Percentiles rank a stretch among this genome's conserved stretches.
phyloP scores from a whole-genome alignment of 2,329 filamentous ascomycete species.

The Exophiala dermatitidis region DNA sequence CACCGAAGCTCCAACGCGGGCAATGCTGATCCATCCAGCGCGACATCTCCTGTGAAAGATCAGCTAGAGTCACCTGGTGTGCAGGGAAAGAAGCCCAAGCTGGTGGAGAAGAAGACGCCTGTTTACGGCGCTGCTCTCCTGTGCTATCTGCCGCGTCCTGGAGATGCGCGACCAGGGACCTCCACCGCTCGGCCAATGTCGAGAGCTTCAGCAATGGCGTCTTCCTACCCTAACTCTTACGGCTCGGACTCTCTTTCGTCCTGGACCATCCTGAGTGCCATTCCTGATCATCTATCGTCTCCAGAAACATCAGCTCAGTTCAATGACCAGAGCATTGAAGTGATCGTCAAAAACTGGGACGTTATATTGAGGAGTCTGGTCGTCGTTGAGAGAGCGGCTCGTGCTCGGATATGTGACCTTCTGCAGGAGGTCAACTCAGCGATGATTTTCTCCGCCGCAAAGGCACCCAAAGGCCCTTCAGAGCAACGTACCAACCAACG shows the following conservation, averaged over 20 bases:
- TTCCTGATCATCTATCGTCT: slow-evolving; percentile 24
- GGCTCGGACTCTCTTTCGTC: slow-evolving; percentile 26
- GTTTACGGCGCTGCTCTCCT: slow-evolving; percentile 55
- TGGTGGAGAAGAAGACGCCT: slow-evolving; percentile 48
- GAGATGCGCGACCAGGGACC: slow-evolving; percentile 25
- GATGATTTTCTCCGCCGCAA: slow-evolving; percentile 29
- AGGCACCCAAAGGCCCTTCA: slow-evolving; percentile 40
- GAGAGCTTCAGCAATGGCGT: slow-evolving; percentile 14
- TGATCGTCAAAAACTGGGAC: slow-evolving; percentile 53
- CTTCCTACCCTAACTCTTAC: slow-evolving; percentile 22
- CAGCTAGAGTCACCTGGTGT: slow-evolving; percentile 14
- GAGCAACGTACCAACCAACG: slow-evolving; percentile 45
- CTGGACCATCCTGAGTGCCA: slow-evolving; percentile 27
- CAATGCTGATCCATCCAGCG: slow-evolving; percentile 1
- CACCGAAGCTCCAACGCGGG: slow-evolving; percentile 16
- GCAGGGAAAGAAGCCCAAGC: slow-evolving; percentile 37
- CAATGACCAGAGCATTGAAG: slow-evolving; percentile 47
- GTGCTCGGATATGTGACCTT: slow-evolving; percentile 45
- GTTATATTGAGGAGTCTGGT: slow-evolving; percentile 51
- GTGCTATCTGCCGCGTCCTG: slow-evolving; percentile 44
- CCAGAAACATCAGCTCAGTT: slow-evolving; percentile 12
- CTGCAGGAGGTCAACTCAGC: slow-evolving; percentile 44
- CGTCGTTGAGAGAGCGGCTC: slow-evolving; percentile 46
- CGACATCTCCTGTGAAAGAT: neutral
- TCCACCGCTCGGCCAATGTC: slow-evolving; percentile 15